These are phyloP conservation scores for Adenanthera pavonina DNA, from an alignment of 306 rosid genomes.

Conservation along the genomic window DNA sequence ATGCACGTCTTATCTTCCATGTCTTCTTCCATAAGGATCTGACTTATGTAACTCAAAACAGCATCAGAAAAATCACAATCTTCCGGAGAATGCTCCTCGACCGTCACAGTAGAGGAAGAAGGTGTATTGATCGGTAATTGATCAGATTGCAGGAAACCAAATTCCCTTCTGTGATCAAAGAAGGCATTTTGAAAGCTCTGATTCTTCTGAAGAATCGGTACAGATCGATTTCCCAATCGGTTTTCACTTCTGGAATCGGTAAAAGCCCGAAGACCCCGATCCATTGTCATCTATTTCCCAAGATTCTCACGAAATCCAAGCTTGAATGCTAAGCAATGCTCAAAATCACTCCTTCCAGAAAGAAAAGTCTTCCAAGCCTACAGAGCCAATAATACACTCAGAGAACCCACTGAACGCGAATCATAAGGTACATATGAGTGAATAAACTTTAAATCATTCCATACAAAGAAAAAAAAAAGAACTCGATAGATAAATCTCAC, in stretches of 20 bases:
- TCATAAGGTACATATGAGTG: constrained; percentile 5
- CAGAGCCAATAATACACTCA: constrained; percentile 29
- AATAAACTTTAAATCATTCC: constrained; percentile 7
- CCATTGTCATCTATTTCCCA: constrained; percentile 54
- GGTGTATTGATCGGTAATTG: constrained; percentile 41
- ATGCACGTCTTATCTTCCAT: constrained; percentile 84
- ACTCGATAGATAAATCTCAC: not conserved
- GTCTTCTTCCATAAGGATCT: constrained; percentile 98
- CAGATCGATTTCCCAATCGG: constrained; percentile 52
- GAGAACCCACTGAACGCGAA: constrained; percentile 35
- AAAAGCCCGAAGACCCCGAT: constrained; percentile 50
- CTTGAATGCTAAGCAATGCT: constrained; percentile 36
- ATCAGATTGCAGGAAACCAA: constrained; percentile 52
- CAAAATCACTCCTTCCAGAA: constrained; percentile 24
- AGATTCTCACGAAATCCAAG: constrained; percentile 30
- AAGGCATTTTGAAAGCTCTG: constrained; percentile 47
- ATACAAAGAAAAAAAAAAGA: not conserved
- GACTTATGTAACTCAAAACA: constrained; percentile 76
- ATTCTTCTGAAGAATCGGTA: constrained; percentile 52
- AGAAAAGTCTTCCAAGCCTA: constrained; percentile 45
- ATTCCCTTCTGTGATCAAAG: constrained; percentile 48
- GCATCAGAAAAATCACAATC: constrained; percentile 93
- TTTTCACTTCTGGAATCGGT: constrained; percentile 53
- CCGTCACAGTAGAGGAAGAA: constrained; percentile 49
- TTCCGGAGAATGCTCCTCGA: constrained; percentile 74